Evolutionary conservation across 768 basidiomycete species (phyloP), one percentile per base, ranked within the genome.

Genomic region (Rubroboletus pulcherrimus): DNA sequence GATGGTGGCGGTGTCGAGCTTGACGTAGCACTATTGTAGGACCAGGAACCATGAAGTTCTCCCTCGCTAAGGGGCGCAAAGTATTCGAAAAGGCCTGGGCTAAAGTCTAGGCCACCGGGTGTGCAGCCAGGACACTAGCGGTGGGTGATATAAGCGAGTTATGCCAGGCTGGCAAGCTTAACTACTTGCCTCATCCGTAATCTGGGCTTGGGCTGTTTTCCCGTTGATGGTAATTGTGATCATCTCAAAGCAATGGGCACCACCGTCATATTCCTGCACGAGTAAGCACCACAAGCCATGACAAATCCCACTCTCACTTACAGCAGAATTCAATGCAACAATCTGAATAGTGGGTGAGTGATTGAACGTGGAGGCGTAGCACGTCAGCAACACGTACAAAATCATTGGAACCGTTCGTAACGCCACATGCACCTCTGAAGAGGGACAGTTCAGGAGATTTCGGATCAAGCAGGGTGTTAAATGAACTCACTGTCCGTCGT

Each of bases 71-170:
- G 45, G 21, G 68, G 56, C 1, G 68, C 79, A 52, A 82, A 76
- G 61, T 63, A 67, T 4, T 64, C 5, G 61, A 82, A 82, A n/a
- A 84, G 74, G 15, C 72, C 73, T 1, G 65, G 59, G 7, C 76
- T 77, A 19, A 82, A 60, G 63, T 84, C 83, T 19, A 84, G 73
- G 41, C 73, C 77, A 37, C 73, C 74, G 3, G 37, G 46, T 0
- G 63, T 51, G 67, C 81, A 81, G 5, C 66, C 66, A 24, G 57
- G 56, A 61, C 80, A 81, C 79, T 79, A 31, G 4, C 7, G 10
- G 19, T 14, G 44, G 9, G 40, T 31, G n/a, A 29, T 19, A 51
- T 39, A 31, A 49, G 24, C 50, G 38, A 55, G 24, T 48, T 9
- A 17, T 40, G 34, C 14, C 30, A 43, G 21, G 14, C 12, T 26